Conservation (phyloP, 2,329 filamentous ascomycete species). For the Aschersonia sp. region DNA sequence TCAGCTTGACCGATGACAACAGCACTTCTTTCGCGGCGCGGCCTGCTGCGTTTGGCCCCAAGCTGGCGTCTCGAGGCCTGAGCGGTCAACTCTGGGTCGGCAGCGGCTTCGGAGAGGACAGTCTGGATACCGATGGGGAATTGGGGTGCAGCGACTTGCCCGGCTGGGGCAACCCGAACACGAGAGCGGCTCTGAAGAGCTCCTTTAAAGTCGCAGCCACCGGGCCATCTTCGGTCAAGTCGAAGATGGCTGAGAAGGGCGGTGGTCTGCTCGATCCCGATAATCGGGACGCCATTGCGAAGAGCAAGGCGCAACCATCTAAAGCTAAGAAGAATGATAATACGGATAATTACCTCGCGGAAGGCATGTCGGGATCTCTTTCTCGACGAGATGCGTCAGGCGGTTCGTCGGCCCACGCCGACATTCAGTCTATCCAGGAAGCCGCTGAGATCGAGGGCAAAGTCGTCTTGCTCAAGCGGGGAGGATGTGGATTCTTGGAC, state of each 20-base stretch:
- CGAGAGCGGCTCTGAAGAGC: conserved; percentile 27
- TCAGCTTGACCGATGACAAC: conserved; percentile 94
- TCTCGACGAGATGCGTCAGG: conserved; percentile 21
- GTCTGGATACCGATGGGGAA: conserved; percentile 60
- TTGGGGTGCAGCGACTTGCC: conserved; percentile 90
- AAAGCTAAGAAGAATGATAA: conserved; percentile 47
- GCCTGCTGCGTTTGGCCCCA: conserved; percentile 83
- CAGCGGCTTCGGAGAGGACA: conserved; percentile 77
- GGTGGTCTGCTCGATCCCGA: conserved; percentile 11
- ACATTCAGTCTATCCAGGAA: conserved; percentile 86
- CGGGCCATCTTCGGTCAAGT: conserved; percentile 7
- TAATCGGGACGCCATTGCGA: conserved; percentile 9
- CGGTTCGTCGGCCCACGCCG: conserved; percentile 47
- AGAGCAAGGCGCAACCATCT: conserved; percentile 3
- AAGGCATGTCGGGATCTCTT: conserved; percentile 21
- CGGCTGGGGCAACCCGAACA: conserved; percentile 58
- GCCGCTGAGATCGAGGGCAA: conserved; percentile 87
- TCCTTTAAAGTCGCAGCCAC: conserved; percentile 16
- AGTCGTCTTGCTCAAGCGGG: conserved; percentile 78
- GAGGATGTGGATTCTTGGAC: conserved; percentile 90
- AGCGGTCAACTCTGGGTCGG: conserved; percentile 90
- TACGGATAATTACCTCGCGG: conserved; percentile 72
- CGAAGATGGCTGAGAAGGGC: conserved; percentile 7
- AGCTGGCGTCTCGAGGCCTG: conserved; percentile 58
- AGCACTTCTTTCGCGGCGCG: conserved; percentile 91